These are phyloP conservation scores for Botrytis aclada DNA, from an alignment of 2,329 filamentous ascomycete species.

Conservation along the genomic window DNA sequence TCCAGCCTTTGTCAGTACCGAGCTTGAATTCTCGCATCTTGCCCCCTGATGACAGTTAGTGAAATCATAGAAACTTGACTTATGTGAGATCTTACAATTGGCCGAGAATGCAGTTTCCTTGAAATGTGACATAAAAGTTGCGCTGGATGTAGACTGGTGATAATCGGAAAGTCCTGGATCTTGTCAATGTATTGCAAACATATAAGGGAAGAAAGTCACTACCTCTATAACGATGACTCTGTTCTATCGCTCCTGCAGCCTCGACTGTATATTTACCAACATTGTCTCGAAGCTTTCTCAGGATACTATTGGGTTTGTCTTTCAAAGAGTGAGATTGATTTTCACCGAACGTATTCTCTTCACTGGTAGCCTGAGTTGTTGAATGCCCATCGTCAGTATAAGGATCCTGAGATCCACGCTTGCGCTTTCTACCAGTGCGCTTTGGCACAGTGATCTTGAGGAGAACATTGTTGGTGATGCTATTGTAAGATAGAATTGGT, in stretches of 20 bases:
- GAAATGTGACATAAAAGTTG: slow-evolving; percentile 68
- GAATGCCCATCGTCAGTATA: slow-evolving; percentile 45
- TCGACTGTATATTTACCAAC: slow-evolving; percentile 63
- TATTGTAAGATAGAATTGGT: slow-evolving; percentile 73
- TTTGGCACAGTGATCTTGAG: slow-evolving; percentile 85
- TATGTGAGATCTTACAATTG: slow-evolving; percentile 52
- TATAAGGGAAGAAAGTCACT: slow-evolving; percentile 16
- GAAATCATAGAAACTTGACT: neutral
- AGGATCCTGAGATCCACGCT: slow-evolving; percentile 68
- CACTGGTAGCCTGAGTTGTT: neutral
- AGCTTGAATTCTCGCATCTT: slow-evolving; percentile 65
- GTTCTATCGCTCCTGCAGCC: slow-evolving; percentile 67
- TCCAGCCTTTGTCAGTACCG: slow-evolving; percentile 57
- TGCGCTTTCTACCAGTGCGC: slow-evolving; percentile 81
- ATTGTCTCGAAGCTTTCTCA: slow-evolving; percentile 69
- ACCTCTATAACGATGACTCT: slow-evolving; percentile 84
- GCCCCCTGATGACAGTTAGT: slow-evolving; percentile 44
- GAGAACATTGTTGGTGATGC: slow-evolving; percentile 76
- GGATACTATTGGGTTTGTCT: slow-evolving; percentile 54
- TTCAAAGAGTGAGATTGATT: slow-evolving; percentile 45
- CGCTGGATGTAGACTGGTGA: slow-evolving; percentile 69
- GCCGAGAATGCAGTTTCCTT: slow-evolving; percentile 68
- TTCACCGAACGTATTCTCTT: slow-evolving; percentile 31
- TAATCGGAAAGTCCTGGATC: slow-evolving; percentile 73
- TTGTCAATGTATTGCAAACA: neutral